Evolutionary conservation across 768 basidiomycete genomes (phyloP).

Genomic region (Suillus occidentalis): DNA sequence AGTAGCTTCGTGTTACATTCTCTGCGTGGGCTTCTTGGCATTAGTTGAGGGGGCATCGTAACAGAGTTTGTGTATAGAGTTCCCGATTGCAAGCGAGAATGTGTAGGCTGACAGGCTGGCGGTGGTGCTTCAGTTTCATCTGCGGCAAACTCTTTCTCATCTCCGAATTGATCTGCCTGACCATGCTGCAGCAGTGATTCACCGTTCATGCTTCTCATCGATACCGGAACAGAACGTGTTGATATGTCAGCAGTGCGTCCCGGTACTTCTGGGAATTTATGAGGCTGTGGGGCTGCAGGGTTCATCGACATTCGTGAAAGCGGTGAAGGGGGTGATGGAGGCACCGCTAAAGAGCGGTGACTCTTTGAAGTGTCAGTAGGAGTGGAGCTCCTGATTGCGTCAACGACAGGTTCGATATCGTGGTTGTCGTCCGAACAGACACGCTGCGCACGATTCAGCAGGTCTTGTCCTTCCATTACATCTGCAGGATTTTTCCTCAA

Average conservation of each 20-base stretch:
- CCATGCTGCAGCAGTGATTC: neutral
- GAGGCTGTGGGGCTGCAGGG: neutral
- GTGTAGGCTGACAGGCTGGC: neutral
- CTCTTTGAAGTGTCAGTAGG: neutral
- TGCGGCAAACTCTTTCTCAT: slow-evolving; percentile 2
- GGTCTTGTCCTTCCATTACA: slow-evolving; percentile 1
- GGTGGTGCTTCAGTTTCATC: neutral
- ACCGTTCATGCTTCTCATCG: neutral
- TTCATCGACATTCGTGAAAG: neutral
- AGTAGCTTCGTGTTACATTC: neutral
- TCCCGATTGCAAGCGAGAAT: neutral
- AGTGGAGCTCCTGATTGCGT: neutral
- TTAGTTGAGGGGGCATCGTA: neutral
- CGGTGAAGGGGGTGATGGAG: neutral
- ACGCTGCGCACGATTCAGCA: neutral
- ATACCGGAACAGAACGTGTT: slow-evolving; percentile 1
- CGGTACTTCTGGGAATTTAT: neutral
- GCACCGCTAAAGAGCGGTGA: neutral
- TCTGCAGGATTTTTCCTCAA: slow-evolving; percentile 1
- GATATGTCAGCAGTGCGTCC: slow-evolving; percentile 4
- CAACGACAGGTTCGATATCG: neutral
- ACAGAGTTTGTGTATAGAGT: neutral
- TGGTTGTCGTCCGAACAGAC: neutral
- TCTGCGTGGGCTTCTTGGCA: neutral
- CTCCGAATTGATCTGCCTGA: slow-evolving; percentile 2